Base-by-base conservation (phyloP, 192 early-diverging fungal genomes). In the Mortierella alpina region DNA sequence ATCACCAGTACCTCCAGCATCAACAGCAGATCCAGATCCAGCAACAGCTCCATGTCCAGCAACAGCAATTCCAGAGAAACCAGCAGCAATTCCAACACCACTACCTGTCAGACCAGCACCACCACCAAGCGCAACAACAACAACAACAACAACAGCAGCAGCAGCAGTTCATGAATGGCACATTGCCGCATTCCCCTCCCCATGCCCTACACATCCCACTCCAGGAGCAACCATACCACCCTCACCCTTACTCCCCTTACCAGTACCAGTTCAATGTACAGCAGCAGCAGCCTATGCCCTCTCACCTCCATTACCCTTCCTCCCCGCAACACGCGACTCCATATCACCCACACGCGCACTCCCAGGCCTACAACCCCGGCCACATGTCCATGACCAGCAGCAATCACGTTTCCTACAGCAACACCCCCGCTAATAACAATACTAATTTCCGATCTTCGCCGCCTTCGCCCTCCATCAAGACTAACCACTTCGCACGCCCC, bases 1-100 rank as follows among this genome's bases (percentile, higher is more conserved):
- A 67, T 6, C 55, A 48, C 20, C 48, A 17, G 17, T 22, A 44
- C 6, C 56, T 40, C 8, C 67, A 69, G 23, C 63, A 45, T 14
- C 63, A 52, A 40, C 63, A 61, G 13, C 68, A 57, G 55, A 18
- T 59, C 14, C 57, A 58, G 40, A 31, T 59, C 17, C 66, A 68
- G 14, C 66, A 62, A 42, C 59, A 71, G 18, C 51, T 54, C 44
- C 70, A 62, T 10, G 12, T 53, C 18, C 48, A 51, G 20, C 68
- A 69, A 46, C 71, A 73, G 15, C 56, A 65, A 20, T 39, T 57
- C 20, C 70, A 72, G 56, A 47, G 59, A 18, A 46, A 17, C 58
- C 55, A 66, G 13, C 62, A 72, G 42, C 70, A 72, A 41, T 46
- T 47, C 12, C 51, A 60, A 9, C 75, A 67, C 48, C 59, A 63